Evolutionary conservation across 75 land plant genomes (phyloP).

Genomic region (Picea sitchensis): DNA sequence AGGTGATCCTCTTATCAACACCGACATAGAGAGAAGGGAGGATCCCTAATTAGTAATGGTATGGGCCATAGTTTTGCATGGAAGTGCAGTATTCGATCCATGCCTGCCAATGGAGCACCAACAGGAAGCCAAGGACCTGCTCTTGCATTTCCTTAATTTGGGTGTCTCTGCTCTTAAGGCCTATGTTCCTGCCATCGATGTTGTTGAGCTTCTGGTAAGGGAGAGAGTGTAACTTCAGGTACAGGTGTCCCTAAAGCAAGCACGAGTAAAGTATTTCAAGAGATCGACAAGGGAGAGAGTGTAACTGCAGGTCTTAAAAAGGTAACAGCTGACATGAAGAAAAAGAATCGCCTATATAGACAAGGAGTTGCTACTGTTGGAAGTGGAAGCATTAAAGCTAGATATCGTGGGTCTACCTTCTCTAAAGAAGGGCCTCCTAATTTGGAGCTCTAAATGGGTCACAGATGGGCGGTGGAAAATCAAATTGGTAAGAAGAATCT

Average conservation of each 20-base stretch:
- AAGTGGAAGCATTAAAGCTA: not conserved
- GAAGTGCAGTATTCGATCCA: slow-evolving; percentile 87
- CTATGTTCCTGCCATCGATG: slow-evolving; percentile 66
- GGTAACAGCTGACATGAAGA: slow-evolving; percentile 47
- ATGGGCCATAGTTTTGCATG: slow-evolving; percentile 91
- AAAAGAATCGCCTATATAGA: slow-evolving; percentile 36
- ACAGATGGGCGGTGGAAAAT: slow-evolving; percentile 25
- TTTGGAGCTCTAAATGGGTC: slow-evolving; percentile 32
- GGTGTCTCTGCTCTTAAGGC: slow-evolving; percentile 70
- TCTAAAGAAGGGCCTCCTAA: slow-evolving; percentile 18
- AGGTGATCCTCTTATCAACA: too few species aligned
- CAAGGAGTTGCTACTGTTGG: slow-evolving; percentile 25
- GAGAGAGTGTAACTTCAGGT: too few species aligned
- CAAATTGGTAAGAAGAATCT: too few species aligned
- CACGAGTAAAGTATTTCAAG: slow-evolving; percentile 41
- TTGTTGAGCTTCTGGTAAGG: slow-evolving; percentile 87
- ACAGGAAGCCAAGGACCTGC: slow-evolving; percentile 59
- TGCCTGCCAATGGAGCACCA: slow-evolving; percentile 43
- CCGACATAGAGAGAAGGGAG: too few species aligned
- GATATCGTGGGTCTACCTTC: not conserved
- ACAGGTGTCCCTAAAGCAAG: slow-evolving; percentile 7
- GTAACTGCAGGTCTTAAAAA: slow-evolving; percentile 38
- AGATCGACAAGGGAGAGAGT: slow-evolving; percentile 31
- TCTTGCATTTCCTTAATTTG: slow-evolving; percentile 62
- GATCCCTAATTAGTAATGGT: too few species aligned